Conservation (phyloP, 73 alveolate genomes). For the Paramecium sexaurelia region DNA sequence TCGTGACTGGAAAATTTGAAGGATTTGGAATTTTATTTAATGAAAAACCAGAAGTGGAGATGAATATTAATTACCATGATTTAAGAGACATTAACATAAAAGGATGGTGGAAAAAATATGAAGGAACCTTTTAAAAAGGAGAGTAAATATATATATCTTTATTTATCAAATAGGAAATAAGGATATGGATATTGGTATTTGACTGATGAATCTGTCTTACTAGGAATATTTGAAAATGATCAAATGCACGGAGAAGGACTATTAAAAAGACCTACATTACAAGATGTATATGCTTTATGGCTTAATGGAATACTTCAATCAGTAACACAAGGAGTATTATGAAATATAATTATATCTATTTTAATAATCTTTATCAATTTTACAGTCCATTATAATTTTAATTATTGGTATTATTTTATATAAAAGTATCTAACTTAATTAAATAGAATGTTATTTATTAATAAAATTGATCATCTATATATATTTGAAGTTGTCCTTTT, state of each 20-base stretch:
- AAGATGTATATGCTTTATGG: constrained; percentile 4
- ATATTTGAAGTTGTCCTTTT: too few relatives aligned
- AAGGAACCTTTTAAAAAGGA: background rate
- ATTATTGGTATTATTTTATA: too few relatives aligned
- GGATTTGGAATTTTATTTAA: background rate
- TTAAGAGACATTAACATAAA: background rate
- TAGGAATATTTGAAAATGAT: background rate
- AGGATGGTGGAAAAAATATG: background rate
- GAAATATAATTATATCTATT: background rate
- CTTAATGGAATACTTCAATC: background rate
- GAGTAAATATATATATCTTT: background rate
- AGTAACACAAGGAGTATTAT: background rate
- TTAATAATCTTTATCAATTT: background rate
- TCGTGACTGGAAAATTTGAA: background rate
- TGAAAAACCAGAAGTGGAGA: background rate
- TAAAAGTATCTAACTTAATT: too few relatives aligned
- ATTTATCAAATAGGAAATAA: background rate
- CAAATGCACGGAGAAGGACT: background rate
- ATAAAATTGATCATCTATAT: too few relatives aligned
- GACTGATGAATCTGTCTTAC: background rate
- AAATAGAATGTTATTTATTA: too few relatives aligned
- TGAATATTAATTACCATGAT: background rate
- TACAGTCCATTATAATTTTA: too few relatives aligned
- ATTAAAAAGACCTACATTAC: background rate
- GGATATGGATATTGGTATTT: background rate